Base-by-base conservation (phyloP, 164 flowering plant species). In the Macadamia tetraphylla region DNA sequence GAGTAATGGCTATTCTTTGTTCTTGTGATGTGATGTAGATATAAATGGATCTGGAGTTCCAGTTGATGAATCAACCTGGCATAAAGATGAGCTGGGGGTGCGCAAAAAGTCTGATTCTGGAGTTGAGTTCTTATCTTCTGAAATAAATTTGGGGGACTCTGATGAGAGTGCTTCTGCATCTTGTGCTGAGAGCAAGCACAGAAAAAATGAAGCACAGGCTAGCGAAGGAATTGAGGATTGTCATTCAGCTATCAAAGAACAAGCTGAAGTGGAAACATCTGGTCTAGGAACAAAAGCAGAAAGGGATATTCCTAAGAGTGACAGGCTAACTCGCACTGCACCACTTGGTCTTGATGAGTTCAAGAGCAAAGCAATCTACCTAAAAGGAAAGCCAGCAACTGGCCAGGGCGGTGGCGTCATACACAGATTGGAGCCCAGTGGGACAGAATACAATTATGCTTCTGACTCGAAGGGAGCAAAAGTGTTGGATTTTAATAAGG, bases 391-490 rank as follows among this genome's bases (percentile, higher is more conserved):
- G 67, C 63, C 84, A 59, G 79, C 63, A 49, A 72, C 69, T 62
- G 88, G 80, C 62, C 87, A 81, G 67, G 67, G 73, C 58, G 89
- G 89, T 29, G 68, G 83, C 23, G 76, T 91, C 29, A 79, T 71
- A 42, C 99, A 91, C 67, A 84, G 91, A 73, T 66, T 87, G 67
- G 99, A 95, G 80, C 90, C 96, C 44, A 96, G 91, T 52, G 99
- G 97, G 51, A 73, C 70, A 61, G 93, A 89, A 67, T 91, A 91
- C 80, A 95, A 95, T 73, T 95, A 91, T 76, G 99, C 99, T 68
- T 87, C 96, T 17, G 77, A 90, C 18, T 82, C 93, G 57, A 95
- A 95, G 76, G 99, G 99, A 66, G 97, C 99, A 55, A 95, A 95
- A 74, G 84, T 92, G 30, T 74, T 95, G 85, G 90, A 70, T 62